Evolutionary conservation across 2,329 filamentous ascomycete genomes (phyloP), one percentile per base, ranked within the genome.

Genomic region (Talaromyces amestolkiae): DNA sequence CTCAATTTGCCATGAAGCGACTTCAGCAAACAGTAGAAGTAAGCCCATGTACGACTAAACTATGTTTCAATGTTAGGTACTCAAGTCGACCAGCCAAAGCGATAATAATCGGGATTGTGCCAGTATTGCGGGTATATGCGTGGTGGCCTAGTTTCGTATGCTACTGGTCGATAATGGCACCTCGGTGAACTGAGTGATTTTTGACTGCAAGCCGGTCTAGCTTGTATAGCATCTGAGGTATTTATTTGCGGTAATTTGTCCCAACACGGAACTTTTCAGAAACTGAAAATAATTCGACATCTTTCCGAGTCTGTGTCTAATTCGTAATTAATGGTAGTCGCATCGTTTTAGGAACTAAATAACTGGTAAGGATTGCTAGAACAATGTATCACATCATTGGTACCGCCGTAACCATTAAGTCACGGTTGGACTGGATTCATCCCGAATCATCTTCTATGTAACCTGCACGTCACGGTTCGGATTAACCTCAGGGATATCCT

Each of bases 381-480:
- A 56, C 10, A 22, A 37, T 56, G 9, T 33, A 54, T 54, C 27
- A 31, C 13, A 37, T 37, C 53, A 15, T 19, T 37, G 33, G 53
- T 56, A 37, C 53, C 19, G 51, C 51, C 15, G 53, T 31, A 56
- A 22, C 49, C 15, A 33, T 33, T 11, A 22, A 22, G 10, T 39
- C 10, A 33, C 41, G 15, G 15, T 8, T 62, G 47, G 60, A 41
- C 35, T 62, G 60, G 60, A 62, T 62, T 62, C 22, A 41, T 43
- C 54, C 60, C 60, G 41, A n/a, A 41, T 15, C 64, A 47, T 47
- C 17, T 22, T 41, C 24, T 37, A 33, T 65, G 58, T 47, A 65
- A 63, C 58, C 22, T 49, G 41, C 31, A 65, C 64, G 59, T 64
- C 61, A 65, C 39, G 61, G 17, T 24, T 22, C 33, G 11, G 13